phyloP scores from a whole-genome alignment of 805 yeast genomes.

The Candida rishiriensis region DNA sequence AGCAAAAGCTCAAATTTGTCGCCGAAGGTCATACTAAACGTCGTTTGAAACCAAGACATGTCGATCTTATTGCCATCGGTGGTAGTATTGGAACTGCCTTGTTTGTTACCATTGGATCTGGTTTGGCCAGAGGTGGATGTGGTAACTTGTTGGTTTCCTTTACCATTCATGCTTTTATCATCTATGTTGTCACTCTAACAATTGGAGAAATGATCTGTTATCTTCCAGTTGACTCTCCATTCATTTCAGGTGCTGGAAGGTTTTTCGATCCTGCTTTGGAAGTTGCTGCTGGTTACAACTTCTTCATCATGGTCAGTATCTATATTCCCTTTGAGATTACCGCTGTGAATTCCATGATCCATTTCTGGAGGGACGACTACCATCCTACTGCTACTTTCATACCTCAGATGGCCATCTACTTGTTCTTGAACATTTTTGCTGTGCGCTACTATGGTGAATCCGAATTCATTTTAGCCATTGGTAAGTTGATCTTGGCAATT shows the following conservation, averaged over 20 bases:
- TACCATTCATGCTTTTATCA: conserved; percentile 60
- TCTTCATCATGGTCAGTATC: conserved; percentile 67
- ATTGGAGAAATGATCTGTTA: conserved; percentile 77
- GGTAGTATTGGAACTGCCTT: conserved; percentile 78
- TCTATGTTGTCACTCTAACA: conserved; percentile 57
- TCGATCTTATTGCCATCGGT: conserved; percentile 70
- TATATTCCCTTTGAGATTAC: conserved; percentile 78
- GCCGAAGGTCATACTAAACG: background rate
- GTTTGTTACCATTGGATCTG: conserved; percentile 65
- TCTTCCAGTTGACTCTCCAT: conserved; percentile 69
- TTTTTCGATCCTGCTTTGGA: conserved; percentile 71
- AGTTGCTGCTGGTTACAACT: conserved; percentile 72
- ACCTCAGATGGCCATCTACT: conserved; percentile 60
- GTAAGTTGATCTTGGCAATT: conserved; percentile 66
- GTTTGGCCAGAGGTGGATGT: conserved; percentile 62
- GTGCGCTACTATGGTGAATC: conserved; percentile 72
- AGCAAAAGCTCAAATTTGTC: background rate
- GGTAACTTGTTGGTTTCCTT: conserved; percentile 58
- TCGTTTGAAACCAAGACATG: conserved; percentile 41
- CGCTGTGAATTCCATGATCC: conserved; percentile 69
- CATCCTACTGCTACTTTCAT: conserved; percentile 66
- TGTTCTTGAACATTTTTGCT: conserved; percentile 62
- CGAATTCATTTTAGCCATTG: conserved; percentile 72
- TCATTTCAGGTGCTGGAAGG: conserved; percentile 66
- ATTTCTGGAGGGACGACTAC: conserved; percentile 73